Conservation (phyloP, 768 basidiomycete species). For the Xanthoconium stramineum region DNA sequence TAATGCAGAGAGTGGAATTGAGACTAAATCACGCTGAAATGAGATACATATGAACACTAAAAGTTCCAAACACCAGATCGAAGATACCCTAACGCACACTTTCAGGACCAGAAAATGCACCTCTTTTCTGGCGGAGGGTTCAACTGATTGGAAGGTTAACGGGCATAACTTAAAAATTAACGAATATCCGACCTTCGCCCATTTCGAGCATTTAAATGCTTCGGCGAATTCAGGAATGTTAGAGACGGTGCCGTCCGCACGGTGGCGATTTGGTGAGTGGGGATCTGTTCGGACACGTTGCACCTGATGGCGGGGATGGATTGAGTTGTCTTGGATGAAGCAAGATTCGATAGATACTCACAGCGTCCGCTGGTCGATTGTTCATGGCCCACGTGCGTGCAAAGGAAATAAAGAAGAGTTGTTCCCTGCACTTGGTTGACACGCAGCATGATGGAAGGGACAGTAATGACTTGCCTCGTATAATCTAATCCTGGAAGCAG, state of each 20-base stretch:
- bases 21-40: constrained; percentile 1
- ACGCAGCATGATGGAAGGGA: neutral
- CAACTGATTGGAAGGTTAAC: constrained; percentile 42
- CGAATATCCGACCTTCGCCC: constrained; percentile 57
- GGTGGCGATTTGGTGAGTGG: constrained; percentile 77
- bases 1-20: neutral
- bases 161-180: neutral
- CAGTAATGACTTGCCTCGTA: constrained; percentile 49
- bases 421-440: constrained; percentile 55
- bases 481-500: constrained; percentile 78
- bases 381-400: constrained; percentile 84
- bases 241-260: constrained; percentile 81
- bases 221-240: constrained; percentile 88
- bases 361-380: constrained; percentile 75
- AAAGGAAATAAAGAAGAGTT: constrained; percentile 92
- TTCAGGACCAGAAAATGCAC: constrained; percentile 76
- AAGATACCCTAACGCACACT: neutral
- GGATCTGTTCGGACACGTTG: constrained; percentile 84
- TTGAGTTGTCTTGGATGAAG: neutral
- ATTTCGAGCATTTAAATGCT: constrained; percentile 78
- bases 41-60: constrained; percentile 19
- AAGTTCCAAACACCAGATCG: constrained; percentile 1
- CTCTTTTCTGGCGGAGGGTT: constrained; percentile 79
- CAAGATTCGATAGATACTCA: constrained; percentile 32
- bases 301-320: constrained; percentile 40